A percentile compares a stretch with the other conserved stretches of the same genome.
These are phyloP conservation scores for Dothideomycetidae sp. DNA, from an alignment of 2,329 filamentous ascomycete genomes.

Conservation along the genomic window DNA sequence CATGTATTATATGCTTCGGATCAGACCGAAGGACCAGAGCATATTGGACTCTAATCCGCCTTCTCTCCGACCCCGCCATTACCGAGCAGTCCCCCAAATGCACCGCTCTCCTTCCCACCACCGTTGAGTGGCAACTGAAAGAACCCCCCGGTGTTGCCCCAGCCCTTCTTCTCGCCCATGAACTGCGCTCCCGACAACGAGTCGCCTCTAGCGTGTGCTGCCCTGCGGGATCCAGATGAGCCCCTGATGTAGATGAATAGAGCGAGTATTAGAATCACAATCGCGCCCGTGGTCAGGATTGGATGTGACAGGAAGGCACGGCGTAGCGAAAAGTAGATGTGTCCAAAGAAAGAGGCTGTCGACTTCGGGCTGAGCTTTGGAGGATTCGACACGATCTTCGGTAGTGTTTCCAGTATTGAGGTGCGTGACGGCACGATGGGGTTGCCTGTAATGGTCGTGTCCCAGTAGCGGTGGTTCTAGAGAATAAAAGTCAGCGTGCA, in stretches of 20 bases:
- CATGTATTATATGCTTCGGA: too few species aligned
- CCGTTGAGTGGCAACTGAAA: slow-evolving; percentile 5
- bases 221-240: neutral
- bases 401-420: slow-evolving; percentile 75
- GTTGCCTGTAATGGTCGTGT: slow-evolving; percentile 76
- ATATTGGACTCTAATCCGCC: slow-evolving; percentile 10
- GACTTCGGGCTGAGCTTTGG: slow-evolving; percentile 63
- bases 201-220: neutral
- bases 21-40: too few species aligned
- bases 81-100: slow-evolving; percentile 3
- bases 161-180: slow-evolving; percentile 2
- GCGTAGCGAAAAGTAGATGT: slow-evolving; percentile 44
- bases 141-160: slow-evolving; percentile 4
- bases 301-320: slow-evolving; percentile 31
- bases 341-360: slow-evolving; percentile 57
- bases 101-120: slow-evolving; percentile 2
- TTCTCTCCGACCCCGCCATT: slow-evolving; percentile 6
- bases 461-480: slow-evolving; percentile 89
- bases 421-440: slow-evolving; percentile 79
- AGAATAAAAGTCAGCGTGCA: too few species aligned
- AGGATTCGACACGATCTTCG: slow-evolving; percentile 53
- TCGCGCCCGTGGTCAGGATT: slow-evolving; percentile 36
- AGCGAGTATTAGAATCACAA: slow-evolving; percentile 24
- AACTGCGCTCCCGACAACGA: neutral
- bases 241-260: neutral